Evolutionary conservation across 768 basidiomycete genomes (phyloP).

Genomic region (Porpolomopsis calyptriformis): DNA sequence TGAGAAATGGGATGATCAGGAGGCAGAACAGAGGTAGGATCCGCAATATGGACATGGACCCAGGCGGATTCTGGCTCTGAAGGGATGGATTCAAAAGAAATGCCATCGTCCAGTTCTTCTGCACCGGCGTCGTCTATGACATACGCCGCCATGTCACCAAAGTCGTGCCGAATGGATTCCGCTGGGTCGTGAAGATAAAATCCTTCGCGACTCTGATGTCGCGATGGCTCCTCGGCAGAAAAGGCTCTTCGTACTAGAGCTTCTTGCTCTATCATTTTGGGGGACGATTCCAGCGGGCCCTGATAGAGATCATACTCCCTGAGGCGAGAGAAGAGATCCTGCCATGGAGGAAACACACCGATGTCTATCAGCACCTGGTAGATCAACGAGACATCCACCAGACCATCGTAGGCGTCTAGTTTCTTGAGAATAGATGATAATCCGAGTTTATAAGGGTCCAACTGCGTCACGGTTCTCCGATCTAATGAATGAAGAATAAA

Average conservation of each 20-base stretch:
- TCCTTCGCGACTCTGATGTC: slow-evolving; percentile 56
- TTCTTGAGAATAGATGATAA: slow-evolving; percentile 48
- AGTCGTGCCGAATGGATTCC: slow-evolving; percentile 73
- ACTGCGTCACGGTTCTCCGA: slow-evolving; percentile 36
- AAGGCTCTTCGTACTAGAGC: slow-evolving; percentile 20
- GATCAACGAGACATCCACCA: slow-evolving; percentile 25
- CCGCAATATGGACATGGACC: slow-evolving; percentile 90
- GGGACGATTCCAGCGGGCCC: slow-evolving; percentile 21
- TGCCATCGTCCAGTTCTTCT: slow-evolving; percentile 86
- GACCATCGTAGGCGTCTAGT: slow-evolving; percentile 29
- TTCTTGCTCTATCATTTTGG: slow-evolving; percentile 18
- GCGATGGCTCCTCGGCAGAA: too few relatives aligned
- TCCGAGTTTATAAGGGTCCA: slow-evolving; percentile 49
- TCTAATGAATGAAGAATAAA: slow-evolving; percentile 50
- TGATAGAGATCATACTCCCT: slow-evolving; percentile 26
- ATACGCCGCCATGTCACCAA: slow-evolving; percentile 70
- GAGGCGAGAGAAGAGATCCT: slow-evolving; percentile 43
- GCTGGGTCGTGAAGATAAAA: slow-evolving; percentile 54
- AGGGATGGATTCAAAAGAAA: slow-evolving; percentile 68
- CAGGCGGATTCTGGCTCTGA: slow-evolving; percentile 52
- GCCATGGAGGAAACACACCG: slow-evolving; percentile 75
- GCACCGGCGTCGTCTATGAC: slow-evolving; percentile 77
- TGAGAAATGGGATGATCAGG: slow-evolving; percentile 54
- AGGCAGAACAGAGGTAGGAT: slow-evolving; percentile 73
- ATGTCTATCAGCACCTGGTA: slow-evolving; percentile 52